Conservation (phyloP, 2,329 filamentous ascomycete species). For the Neospermospora avenae region DNA sequence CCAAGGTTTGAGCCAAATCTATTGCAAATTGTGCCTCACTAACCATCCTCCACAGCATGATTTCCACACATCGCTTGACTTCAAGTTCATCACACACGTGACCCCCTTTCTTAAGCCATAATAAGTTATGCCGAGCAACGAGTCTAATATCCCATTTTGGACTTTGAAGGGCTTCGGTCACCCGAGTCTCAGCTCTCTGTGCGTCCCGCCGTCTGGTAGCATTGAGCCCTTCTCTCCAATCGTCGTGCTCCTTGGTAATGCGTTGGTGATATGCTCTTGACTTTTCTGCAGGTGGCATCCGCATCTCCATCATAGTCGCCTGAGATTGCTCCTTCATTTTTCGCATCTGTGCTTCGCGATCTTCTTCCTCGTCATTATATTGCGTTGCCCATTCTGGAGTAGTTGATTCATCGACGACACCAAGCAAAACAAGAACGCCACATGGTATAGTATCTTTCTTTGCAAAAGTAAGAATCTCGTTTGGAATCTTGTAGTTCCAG, state of each 20-base stretch:
- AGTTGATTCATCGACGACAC: constrained; percentile 45
- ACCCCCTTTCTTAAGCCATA: constrained; percentile 41
- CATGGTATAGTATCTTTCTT: constrained; percentile 54
- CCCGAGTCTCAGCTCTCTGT: constrained; percentile 45
- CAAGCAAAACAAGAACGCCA: constrained; percentile 55
- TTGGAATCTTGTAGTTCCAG: constrained; percentile 59
- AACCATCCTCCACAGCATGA: constrained; percentile 50
- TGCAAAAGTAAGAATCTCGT: constrained; percentile 48
- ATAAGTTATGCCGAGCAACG: constrained; percentile 44
- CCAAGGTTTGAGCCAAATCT: constrained; percentile 43
- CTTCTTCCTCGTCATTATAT: constrained; percentile 38
- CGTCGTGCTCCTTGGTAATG: constrained; percentile 41
- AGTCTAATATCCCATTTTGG: constrained; percentile 49
- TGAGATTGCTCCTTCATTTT: constrained; percentile 40
- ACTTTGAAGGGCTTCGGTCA: constrained; percentile 50
- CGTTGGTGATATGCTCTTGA: constrained; percentile 42
- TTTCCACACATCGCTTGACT: constrained; percentile 44
- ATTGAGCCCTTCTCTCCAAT: constrained; percentile 46
- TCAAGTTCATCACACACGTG: constrained; percentile 29
- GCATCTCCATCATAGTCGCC: constrained; percentile 44
- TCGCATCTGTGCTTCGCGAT: constrained; percentile 39
- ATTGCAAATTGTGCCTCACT: constrained; percentile 44
- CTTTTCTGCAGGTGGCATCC: constrained; percentile 43
- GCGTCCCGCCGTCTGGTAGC: constrained; percentile 40
- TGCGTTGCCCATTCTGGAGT: constrained; percentile 54